Evolutionary conservation across 805 yeast genomes (phyloP).

Genomic region (Cyberlindnera nakhonratchasimensis): DNA sequence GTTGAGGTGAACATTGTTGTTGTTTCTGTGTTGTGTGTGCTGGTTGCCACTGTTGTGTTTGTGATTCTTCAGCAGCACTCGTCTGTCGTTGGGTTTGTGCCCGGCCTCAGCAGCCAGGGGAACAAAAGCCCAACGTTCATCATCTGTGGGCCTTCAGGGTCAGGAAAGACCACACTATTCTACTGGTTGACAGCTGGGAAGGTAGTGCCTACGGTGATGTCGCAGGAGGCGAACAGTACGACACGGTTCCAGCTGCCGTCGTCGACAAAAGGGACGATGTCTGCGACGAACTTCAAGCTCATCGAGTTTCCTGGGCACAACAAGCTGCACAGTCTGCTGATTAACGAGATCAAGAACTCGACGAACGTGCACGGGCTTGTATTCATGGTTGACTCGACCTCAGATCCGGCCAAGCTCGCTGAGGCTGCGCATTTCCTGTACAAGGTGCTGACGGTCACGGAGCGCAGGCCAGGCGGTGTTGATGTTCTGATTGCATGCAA

Average conservation of each 20-base stretch:
- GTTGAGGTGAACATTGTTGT: background rate
- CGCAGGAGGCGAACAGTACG: slow-evolving; percentile 45
- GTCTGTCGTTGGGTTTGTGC: slow-evolving; percentile 6
- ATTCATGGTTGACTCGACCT: slow-evolving; percentile 74
- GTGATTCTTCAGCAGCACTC: slow-evolving; percentile 10
- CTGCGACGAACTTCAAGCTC: slow-evolving; percentile 41
- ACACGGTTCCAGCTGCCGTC: slow-evolving; percentile 39
- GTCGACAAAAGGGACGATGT: slow-evolving; percentile 23
- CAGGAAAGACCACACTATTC: slow-evolving; percentile 66
- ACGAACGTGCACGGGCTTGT: slow-evolving; percentile 60
- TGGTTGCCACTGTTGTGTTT: slow-evolving; percentile 5
- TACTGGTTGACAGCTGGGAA: slow-evolving; percentile 31
- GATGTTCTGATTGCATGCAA: slow-evolving; percentile 79
- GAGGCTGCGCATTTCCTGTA: slow-evolving; percentile 57
- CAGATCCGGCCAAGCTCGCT: slow-evolving; percentile 45
- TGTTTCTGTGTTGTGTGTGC: background rate
- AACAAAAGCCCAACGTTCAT: slow-evolving; percentile 52
- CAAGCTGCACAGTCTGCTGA: slow-evolving; percentile 58
- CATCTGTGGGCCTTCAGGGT: slow-evolving; percentile 58
- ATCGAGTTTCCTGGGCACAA: slow-evolving; percentile 89
- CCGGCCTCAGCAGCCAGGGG: slow-evolving; percentile 6
- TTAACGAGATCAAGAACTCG: slow-evolving; percentile 44
- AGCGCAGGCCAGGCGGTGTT: slow-evolving; percentile 61
- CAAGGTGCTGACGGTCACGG: slow-evolving; percentile 59
- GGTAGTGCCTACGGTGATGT: slow-evolving; percentile 42